A percentile compares a stretch with the other conserved stretches of the same genome.
Evolutionary conservation across 805 yeast species (phyloP).

Genomic region (Suhomyces prunicola): DNA sequence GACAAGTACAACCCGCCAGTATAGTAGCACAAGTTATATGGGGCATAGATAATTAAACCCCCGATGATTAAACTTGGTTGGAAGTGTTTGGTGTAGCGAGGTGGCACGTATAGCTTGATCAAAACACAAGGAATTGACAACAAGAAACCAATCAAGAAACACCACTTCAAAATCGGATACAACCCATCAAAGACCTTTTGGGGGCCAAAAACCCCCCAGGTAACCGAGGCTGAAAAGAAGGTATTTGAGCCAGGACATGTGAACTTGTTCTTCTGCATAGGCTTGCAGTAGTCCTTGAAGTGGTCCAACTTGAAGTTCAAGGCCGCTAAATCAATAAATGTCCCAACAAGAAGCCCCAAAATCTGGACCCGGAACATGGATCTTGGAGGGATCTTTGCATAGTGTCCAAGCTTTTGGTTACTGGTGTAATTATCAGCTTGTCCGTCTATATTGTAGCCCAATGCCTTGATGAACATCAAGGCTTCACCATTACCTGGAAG

Average conservation of each 20-base stretch:
- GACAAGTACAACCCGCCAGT: constrained; percentile 26
- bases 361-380: constrained; percentile 23
- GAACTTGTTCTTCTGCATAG: constrained; percentile 42
- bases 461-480: constrained; percentile 19
- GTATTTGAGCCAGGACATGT: constrained; percentile 28
- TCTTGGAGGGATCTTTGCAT: constrained; percentile 19
- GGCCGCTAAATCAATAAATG: constrained; percentile 27
- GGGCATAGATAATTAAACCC: constrained; percentile 28
- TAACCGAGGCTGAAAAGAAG: constrained; percentile 52
- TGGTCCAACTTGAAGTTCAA: constrained; percentile 28
- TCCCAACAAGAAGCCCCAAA: constrained; percentile 20
- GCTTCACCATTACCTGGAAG: constrained; percentile 26
- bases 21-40: constrained; percentile 29
- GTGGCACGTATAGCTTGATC: constrained; percentile 13
- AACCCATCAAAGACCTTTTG: constrained; percentile 29
- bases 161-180: constrained; percentile 31
- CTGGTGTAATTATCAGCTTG: constrained; percentile 31
- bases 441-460: constrained; percentile 25
- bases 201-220: constrained; percentile 57
- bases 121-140: constrained; percentile 19
- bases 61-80: constrained; percentile 33
- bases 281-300: constrained; percentile 37
- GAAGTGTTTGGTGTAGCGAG: constrained; percentile 21
- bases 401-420: constrained; percentile 34
- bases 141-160: constrained; percentile 34